A percentile compares a stretch with the other conserved stretches of the same genome.
These are phyloP conservation scores for Sporisorium scitamineum DNA, from an alignment of 1,284 basidiomycete species.

Conservation along the genomic window DNA sequence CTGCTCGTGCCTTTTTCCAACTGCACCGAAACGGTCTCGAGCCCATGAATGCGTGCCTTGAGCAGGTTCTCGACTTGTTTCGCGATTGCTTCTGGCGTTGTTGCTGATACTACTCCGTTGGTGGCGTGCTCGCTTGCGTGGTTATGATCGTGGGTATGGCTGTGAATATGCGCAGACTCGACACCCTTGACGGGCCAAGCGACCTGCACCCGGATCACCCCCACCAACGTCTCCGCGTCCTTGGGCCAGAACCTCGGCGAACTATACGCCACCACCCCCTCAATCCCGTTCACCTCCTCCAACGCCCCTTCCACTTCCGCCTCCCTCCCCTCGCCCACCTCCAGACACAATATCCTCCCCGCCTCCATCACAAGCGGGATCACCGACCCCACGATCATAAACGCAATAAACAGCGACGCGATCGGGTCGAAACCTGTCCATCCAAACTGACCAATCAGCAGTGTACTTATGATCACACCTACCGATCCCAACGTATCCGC, in stretches of 20 bases:
- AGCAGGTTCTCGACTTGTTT: conserved; percentile 53
- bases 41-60: conserved; percentile 47
- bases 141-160: conserved; percentile 74
- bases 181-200: conserved; percentile 73
- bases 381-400: conserved; percentile 93
- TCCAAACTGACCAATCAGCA: conserved; percentile 95
- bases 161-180: conserved; percentile 59
- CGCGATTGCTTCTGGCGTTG: conserved; percentile 50
- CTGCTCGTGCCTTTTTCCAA: conserved; percentile 28
- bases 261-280: conserved; percentile 84
- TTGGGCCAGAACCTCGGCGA: conserved; percentile 95
- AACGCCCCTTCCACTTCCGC: conserved; percentile 79
- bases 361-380: conserved; percentile 94
- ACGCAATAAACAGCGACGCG: conserved; percentile 94
- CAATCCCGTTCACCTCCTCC: conserved; percentile 76
- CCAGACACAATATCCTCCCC: conserved; percentile 86
- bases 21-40: conserved; percentile 61
- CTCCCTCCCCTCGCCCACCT: conserved; percentile 80
- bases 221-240: conserved; percentile 84
- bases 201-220: conserved; percentile 75
- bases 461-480: conserved; percentile 97
- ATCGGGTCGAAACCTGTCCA: conserved; percentile 99
- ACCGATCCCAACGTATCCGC: conserved; percentile 80
- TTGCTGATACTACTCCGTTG: conserved; percentile 15
- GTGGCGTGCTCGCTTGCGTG: conserved; percentile 71